phyloP scores from a whole-genome alignment of 306 rosid species.

The Prunus persica region Prunus_persica_NCBIv2 NC_034012.1:25219001-25219500 shows the following conservation, averaged over 20 bases:
- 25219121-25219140: too few species aligned
- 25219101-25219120: background rate
- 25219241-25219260: background rate
- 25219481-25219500: background rate
- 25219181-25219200: background rate
- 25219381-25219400: background rate
- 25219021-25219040: too few species aligned
- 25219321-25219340: background rate
- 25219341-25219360: background rate
- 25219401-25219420: background rate
- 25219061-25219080: too few species aligned
- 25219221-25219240: too few species aligned
- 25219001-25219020: too few species aligned
- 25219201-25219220: background rate
- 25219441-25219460: too few species aligned
- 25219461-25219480: background rate
- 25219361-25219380: background rate
- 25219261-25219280: too few species aligned
- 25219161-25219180: background rate
- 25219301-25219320: background rate
- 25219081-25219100: background rate
- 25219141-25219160: background rate
- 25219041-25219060: too few species aligned
- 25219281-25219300: background rate
- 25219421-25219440: background rate